These are phyloP conservation scores for Leccinum arenicola DNA, from an alignment of 768 basidiomycete genomes.

Conservation along the genomic window DNA sequence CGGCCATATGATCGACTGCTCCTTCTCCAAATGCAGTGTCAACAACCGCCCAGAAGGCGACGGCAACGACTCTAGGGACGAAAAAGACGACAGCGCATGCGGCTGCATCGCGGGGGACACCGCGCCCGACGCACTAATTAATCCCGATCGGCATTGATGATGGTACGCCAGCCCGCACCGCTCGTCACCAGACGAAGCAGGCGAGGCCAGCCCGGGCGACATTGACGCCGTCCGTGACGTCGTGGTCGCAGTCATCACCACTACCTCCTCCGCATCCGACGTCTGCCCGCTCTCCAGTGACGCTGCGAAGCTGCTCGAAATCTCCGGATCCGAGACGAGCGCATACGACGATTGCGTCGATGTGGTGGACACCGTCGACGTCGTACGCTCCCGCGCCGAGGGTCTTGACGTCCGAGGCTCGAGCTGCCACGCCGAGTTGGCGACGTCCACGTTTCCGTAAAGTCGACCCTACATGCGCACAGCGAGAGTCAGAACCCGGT, in stretches of 20 bases:
- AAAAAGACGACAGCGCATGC: slow-evolving; percentile 65
- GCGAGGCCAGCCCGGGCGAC: slow-evolving; percentile 63
- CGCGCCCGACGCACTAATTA: slow-evolving; percentile 44
- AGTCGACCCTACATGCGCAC: slow-evolving; percentile 60
- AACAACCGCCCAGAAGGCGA: slow-evolving; percentile 62
- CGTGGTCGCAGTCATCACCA: slow-evolving; percentile 5
- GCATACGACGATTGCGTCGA: slow-evolving; percentile 83
- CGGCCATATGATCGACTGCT: slow-evolving; percentile 79
- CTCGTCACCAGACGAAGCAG: slow-evolving; percentile 58
- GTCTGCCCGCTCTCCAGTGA: slow-evolving; percentile 72
- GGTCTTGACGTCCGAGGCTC: slow-evolving; percentile 57
- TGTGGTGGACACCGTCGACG: slow-evolving; percentile 68
- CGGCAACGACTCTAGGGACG: slow-evolving; percentile 57
- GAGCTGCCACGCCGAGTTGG: slow-evolving; percentile 75
- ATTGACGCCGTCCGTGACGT: slow-evolving; percentile 5
- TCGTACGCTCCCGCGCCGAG: slow-evolving; percentile 67
- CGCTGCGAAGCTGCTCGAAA: slow-evolving; percentile 81
- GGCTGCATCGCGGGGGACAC: slow-evolving; percentile 55
- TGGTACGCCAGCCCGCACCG: slow-evolving; percentile 22
- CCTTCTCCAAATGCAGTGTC: slow-evolving; percentile 80
- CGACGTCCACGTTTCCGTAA: slow-evolving; percentile 65
- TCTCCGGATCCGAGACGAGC: slow-evolving; percentile 79
- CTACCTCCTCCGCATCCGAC: slow-evolving; percentile 69
- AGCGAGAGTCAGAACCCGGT: neutral
- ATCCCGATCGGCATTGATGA: slow-evolving; percentile 6